Base-by-base conservation (phyloP, 129 eudicot species). In the Artemisia tridentata region DNA sequence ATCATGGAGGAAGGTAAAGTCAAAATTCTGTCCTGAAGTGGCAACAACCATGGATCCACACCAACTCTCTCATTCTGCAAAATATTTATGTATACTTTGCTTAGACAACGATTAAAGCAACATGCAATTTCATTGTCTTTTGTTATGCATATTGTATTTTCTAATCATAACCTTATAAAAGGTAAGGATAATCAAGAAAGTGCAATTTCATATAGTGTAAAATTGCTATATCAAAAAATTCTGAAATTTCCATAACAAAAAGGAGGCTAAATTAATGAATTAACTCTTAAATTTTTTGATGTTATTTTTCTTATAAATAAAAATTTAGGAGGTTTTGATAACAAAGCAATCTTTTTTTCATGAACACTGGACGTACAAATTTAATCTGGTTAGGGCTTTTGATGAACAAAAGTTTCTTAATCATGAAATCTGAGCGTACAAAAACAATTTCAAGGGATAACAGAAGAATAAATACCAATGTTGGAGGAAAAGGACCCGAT, bases 61-160 rank as follows among this genome's bases (percentile, higher is more conserved):
- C 6, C 81, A 64, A 27, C 25, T 61, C 77, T 65, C 64, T 78
- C 77, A 48, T 63, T 56, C 81, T 63, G 72, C 54, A 64, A 63
- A 77, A 52, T 13, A 25, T 60, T 31, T 56, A 48, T 72, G 50
- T 57, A 65, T 75, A 23, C 13, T 65, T 65, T 41, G 19, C 19
- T 17, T 25, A 11, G n/a, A 12, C 43, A 15, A 25, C 17, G 38
- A 29, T 20, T 63, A 27, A 25, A 10, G 15, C n/a, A 31, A 29
- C 61, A 51, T 23, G 61, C 23, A 51, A 68, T 21, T 5, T 34
- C 1, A 0, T 0, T 34, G 41, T 34, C 41, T 5, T 34, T 34
- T 8, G 41, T 34, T 34, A 34, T 34, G 41, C 9, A 34, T 34
- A 34, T 6, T 5, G 41, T 34, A 34, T 34, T 34, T 34, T 34